Percentiles rank a stretch among this genome's conserved stretches.
Evolutionary conservation across 768 basidiomycete species (phyloP).

Genomic region (Guyanaporus albipodus): DNA sequence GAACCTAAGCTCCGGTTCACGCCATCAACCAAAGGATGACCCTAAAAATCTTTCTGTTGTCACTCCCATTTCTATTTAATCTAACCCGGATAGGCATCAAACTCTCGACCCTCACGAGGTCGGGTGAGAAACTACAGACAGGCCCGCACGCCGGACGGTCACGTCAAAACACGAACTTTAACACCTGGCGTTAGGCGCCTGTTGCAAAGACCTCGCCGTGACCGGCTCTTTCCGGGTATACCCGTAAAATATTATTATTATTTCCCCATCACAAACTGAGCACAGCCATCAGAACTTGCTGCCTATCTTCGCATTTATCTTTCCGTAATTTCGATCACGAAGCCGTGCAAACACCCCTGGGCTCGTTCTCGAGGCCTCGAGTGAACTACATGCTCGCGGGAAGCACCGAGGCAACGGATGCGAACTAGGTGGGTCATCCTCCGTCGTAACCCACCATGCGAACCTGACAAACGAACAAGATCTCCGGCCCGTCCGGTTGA

Average conservation of each 20-base stretch:
- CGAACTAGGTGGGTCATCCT: neutral
- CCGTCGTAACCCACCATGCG: neutral
- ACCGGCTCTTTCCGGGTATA: conserved; percentile 3
- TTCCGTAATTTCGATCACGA: conserved; percentile 15
- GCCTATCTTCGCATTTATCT: conserved; percentile 14
- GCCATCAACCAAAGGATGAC: neutral
- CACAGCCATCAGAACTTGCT: conserved; percentile 14
- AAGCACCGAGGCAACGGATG: neutral
- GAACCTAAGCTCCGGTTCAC: neutral
- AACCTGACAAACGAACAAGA: neutral
- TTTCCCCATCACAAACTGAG: neutral
- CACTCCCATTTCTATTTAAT: conserved; percentile 18
- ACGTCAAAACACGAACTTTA: conserved; percentile 14
- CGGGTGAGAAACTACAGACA: conserved; percentile 13
- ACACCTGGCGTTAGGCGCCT: neutral
- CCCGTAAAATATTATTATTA: conserved; percentile 1
- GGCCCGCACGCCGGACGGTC: conserved; percentile 3
- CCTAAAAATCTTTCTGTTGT: conserved; percentile 11
- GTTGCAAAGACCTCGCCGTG: neutral
- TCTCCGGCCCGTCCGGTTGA: too few relatives aligned
- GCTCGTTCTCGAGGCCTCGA: conserved; percentile 7
- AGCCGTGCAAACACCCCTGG: too few relatives aligned
- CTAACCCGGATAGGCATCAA: conserved; percentile 19
- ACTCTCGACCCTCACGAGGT: neutral
- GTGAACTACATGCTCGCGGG: conserved; percentile 18